Evolutionary conservation across 495 filamentous ascomycete species (phyloP), one percentile per base, ranked within the genome.

Genomic region (Trichoderma asperelloides): DNA sequence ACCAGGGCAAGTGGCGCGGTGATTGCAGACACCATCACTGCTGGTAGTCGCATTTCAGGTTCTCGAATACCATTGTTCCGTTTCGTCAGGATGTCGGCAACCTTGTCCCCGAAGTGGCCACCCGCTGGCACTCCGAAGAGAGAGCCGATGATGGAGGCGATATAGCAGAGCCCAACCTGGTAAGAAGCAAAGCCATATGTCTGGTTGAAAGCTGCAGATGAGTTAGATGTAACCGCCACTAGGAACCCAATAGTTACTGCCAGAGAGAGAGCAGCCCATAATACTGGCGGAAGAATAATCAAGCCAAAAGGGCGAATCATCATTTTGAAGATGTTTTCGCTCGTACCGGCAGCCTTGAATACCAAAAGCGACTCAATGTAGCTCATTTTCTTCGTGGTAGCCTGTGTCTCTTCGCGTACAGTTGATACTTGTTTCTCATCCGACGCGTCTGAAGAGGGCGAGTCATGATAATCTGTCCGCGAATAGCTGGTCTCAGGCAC

Each of bases 1-100:
- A 85, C 71, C 12, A 85, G 68, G 0, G 76, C 72, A 9, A 84
- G 66, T 0, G 84, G 83, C 1, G 78, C 74, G 0, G 76, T 76
- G 28, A 86, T 75, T 18, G 78, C 70, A 62, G 78, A 78, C 2
- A 81, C 71, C 23, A 75, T 70, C 27, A 82, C 80, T 25, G 81
- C 77, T 1, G 81, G 76, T 21, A 85, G 75, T 40, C 84, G 76
- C 81, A 86, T 85, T 66, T 86, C 84, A 0, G 84, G 84, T 39
- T 85, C 80, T 23, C 83, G 74, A 47, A 85, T 78, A 30, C 84
- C 84, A 4, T 74, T 71, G 67, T 84, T 85, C 16, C 83, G 76
- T 57, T 73, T 75, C 0, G 84, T 85, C 64, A 84, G 75, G 65
- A 73, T 77, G 47, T 85, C 80, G 4, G 84, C 82, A 5, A 82